Evolutionary conservation across 345 rosid species (phyloP), one percentile per base, ranked within the genome.

Genomic region (Rhodamnia rubescens): DNA sequence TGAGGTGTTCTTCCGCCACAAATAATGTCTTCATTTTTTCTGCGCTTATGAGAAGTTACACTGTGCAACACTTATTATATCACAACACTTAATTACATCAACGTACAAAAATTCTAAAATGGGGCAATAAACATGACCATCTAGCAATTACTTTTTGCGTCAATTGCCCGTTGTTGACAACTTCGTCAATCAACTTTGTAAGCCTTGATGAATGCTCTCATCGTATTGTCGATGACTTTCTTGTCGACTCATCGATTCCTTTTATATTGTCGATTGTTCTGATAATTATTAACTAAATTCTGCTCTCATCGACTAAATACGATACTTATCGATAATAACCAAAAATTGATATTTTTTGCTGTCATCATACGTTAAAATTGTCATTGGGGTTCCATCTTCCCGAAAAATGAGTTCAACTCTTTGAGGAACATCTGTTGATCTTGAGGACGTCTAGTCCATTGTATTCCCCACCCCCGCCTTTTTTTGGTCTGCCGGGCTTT

Each of bases 81-180:
- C 27, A 27, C 74, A 6, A 14, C 32, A 59, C 20, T 59, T 59
- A 59, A n/a, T 26, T 18, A 59, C 8, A 14, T 5, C 9, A 59
- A 59, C 14, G 27, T 59, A 27, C 20, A 59, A 6, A 16, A 59
- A 59, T 59, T 36, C 74, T 59, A 59, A 59, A 58, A n/a, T n/a
- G n/a, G 14, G 18, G 32, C 16, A n/a, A 58, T 58, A 58, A n/a
- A n/a, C 7, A 58, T 58, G 1, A n/a, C 4, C 69, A n/a, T 29
- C 69, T 29, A n/a, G 1, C 36, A n/a, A 5, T 0, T 5, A 3
- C 32, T n/a, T 12, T 58, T 58, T 58, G 69, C 1, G 0, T 12
- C 3, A n/a, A n/a, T n/a, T 58, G 7, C 27, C 4, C 29, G 3
- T 1, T 13, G 0, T 59, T 1, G 2, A 59, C 27, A 15, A 59